Percentiles rank a stretch among this genome's conserved stretches.
Conservation (phyloP, 1,284 basidiomycete species). For the Grifola frondosa region DNA sequence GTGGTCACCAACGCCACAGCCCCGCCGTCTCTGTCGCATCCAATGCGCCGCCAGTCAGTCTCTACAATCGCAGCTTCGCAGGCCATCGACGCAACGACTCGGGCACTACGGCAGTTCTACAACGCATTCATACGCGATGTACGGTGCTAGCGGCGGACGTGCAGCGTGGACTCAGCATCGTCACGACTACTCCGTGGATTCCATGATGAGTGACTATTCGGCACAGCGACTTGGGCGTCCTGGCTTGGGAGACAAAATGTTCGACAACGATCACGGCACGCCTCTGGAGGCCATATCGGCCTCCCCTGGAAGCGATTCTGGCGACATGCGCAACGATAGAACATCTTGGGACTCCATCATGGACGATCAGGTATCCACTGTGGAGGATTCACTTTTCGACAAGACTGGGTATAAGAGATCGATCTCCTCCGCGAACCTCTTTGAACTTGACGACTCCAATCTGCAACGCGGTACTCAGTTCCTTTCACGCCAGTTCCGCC, state of each 20-base stretch:
- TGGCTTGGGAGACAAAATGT: slow-evolving; percentile 87
- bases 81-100: slow-evolving; percentile 52
- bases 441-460: slow-evolving; percentile 50
- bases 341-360: slow-evolving; percentile 26
- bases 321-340: slow-evolving; percentile 18
- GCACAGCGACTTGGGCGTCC: slow-evolving; percentile 62
- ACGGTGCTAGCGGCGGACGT: slow-evolving; percentile 53
- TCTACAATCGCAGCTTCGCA: slow-evolving; percentile 64
- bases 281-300: slow-evolving; percentile 68
- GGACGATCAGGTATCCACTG: slow-evolving; percentile 30
- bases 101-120: slow-evolving; percentile 52
- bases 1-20: slow-evolving; percentile 48
- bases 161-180: slow-evolving; percentile 63
- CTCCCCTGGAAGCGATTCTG: slow-evolving; percentile 52
- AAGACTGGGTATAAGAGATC: slow-evolving; percentile 53
- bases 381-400: slow-evolving; percentile 67
- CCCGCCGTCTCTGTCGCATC: slow-evolving; percentile 49
- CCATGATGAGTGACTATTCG: slow-evolving; percentile 64
- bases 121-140: slow-evolving; percentile 50
- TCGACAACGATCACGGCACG: slow-evolving; percentile 60
- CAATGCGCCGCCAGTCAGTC: slow-evolving; percentile 63
- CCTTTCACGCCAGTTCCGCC: slow-evolving; percentile 49
- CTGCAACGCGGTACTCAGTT: slow-evolving; percentile 27
- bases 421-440: slow-evolving; percentile 61
- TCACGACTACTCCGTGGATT: slow-evolving; percentile 63